Conservation (phyloP, 2,329 filamentous ascomycete genomes). For the Chalaropsis thielavioides region DNA sequence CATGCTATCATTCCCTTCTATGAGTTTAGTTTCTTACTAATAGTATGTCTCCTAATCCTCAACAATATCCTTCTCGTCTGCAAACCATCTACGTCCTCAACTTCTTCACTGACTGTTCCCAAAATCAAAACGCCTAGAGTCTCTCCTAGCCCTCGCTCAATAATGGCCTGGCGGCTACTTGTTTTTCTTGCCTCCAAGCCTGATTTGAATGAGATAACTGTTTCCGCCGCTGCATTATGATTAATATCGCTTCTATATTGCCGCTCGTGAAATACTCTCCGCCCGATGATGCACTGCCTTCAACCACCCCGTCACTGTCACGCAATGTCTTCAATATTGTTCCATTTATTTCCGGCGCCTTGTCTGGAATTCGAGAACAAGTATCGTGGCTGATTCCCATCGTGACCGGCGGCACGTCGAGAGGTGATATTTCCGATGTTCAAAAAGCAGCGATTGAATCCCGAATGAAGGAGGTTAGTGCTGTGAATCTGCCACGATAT, state of each 20-base stretch:
- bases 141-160: not conserved
- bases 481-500: no score
- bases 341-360: not conserved
- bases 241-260: not conserved
- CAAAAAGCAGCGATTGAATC: not conserved
- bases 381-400: not conserved
- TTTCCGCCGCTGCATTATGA: not conserved
- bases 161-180: not conserved
- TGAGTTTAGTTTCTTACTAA: no score
- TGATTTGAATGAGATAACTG: not conserved
- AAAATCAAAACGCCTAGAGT: not conserved
- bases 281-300: not conserved
- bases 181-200: not conserved
- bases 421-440: not conserved
- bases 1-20: no score
- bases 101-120: not conserved
- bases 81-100: no score
- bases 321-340: not conserved
- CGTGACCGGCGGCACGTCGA: no score
- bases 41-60: not conserved
- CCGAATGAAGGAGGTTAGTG: conserved; percentile 12
- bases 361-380: not conserved
- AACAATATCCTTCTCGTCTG: not conserved
- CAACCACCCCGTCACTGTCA: not conserved
- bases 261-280: not conserved